Evolutionary conservation across 192 early-diverging fungal species (phyloP).

Genomic region (Bifiguratus adelaidae): DNA sequence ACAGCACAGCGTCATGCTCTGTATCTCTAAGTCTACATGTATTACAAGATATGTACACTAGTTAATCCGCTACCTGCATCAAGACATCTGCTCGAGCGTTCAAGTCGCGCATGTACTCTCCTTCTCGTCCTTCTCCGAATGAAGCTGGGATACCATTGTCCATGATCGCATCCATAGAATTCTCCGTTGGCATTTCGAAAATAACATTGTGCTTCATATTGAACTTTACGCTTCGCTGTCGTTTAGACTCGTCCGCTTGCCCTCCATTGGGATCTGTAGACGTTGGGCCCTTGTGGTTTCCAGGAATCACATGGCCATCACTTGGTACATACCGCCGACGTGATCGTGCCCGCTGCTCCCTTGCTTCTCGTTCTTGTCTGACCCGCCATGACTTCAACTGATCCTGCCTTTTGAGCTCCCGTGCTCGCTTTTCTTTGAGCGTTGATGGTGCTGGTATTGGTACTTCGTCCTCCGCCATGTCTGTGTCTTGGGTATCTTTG

Average conservation of each 20-base stretch:
- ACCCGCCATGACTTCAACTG: conserved; percentile 21
- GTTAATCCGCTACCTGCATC: too few species aligned
- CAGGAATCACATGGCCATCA: background rate
- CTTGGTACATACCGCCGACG: conserved; percentile 1
- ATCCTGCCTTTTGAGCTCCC: conserved; percentile 13
- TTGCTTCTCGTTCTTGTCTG: conserved; percentile 16
- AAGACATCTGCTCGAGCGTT: too few species aligned
- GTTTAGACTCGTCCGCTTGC: background rate
- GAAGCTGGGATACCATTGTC: too few species aligned
- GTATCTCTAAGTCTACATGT: too few species aligned
- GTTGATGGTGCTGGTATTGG: conserved; percentile 10
- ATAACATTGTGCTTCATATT: conserved; percentile 14
- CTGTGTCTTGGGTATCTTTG: too few species aligned
- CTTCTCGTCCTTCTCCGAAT: too few species aligned
- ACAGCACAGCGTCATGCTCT: too few species aligned
- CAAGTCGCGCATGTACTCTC: too few species aligned
- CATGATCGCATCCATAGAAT: too few species aligned
- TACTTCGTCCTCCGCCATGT: too few species aligned
- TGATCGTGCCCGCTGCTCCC: conserved; percentile 3
- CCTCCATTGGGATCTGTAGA: background rate
- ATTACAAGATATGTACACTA: too few species aligned
- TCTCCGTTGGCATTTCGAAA: too few species aligned
- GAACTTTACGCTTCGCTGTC: conserved; percentile 12
- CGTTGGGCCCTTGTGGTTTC: background rate
- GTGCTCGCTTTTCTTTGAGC: conserved; percentile 12